A percentile compares a stretch with the other conserved stretches of the same genome.
Evolutionary conservation across 2,329 filamentous ascomycete species (phyloP).

Genomic region (Ophiostoma himal-ulmi): DNA sequence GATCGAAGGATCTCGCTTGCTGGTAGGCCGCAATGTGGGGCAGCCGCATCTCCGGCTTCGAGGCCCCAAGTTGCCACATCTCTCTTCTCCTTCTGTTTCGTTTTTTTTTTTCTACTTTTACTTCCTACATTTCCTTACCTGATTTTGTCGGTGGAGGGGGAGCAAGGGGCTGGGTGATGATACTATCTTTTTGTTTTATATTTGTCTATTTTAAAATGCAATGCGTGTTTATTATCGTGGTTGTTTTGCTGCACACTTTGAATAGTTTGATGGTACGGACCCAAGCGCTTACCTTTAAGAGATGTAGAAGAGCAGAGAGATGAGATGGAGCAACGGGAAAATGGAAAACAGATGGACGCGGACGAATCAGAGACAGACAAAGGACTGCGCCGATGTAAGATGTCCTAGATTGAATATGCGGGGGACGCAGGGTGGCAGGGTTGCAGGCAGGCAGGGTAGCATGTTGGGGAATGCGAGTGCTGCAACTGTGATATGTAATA

Average conservation of each 20-base stretch:
- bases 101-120: not conserved
- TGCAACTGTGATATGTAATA: not conserved
- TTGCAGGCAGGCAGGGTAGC: not conserved
- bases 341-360: too few relatives aligned
- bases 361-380: too few relatives aligned
- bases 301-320: too few relatives aligned
- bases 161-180: not conserved
- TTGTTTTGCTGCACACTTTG: not conserved
- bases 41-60: not conserved
- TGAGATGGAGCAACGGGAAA: too few relatives aligned
- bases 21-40: not conserved
- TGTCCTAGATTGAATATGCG: too few relatives aligned
- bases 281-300: too few relatives aligned
- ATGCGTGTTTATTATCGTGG: not conserved
- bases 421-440: too few relatives aligned
- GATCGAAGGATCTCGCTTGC: not conserved
- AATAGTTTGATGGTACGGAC: too few relatives aligned
- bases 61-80: not conserved
- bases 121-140: not conserved
- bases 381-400: too few relatives aligned
- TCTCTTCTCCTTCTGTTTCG: not conserved
- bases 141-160: conserved; percentile 15
- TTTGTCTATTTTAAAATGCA: not conserved
- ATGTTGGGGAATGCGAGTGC: too few relatives aligned
- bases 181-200: not conserved